Base-by-base conservation (phyloP, 176 grass and related monocot species). In the Cocos nucifera region DNA sequence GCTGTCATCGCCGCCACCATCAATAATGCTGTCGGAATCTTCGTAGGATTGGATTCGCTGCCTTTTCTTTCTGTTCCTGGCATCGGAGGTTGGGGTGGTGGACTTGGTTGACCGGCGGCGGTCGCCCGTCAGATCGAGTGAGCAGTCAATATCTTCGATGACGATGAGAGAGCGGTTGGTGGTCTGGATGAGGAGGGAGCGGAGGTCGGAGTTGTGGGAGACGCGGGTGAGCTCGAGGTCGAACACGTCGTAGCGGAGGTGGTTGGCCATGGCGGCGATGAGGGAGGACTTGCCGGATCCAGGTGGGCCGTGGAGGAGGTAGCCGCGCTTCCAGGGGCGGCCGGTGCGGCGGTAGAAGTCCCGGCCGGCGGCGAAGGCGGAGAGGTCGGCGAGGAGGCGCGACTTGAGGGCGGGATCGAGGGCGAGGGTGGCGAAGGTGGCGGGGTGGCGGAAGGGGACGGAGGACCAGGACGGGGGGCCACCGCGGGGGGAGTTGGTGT, bases 141-240 rank as follows among this genome's bases (percentile, higher is more conserved):
- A 97, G 72, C 93, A 97, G 67, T 97, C 87, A 18, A 98, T 98
- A 70, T 98, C 93, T 79, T 98, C 87, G 61, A 98, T 92, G 56
- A 98, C 87, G 3, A 98, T 88, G 66, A 98, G 58, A 51, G 87
- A 98, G 18, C 87, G 84, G 77, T 92, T 98, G 22, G 72, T 92
- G 17, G 87, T 98, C 70, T 98, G 84, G 57, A 88, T 79, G 51
- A 98, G 84, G 54, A 98, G 82, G 58, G 73, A 69, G 23, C 93
- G 81, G 54, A 98, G 84, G 64, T 88, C 93, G 19, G 81, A 80
- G 67, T 98, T 98, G 69, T 71, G 82, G 61, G 70, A 17, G 5
- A 98, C 79, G 53, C 84, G 87, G 49, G 93, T 92, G 69, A 98
- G 84, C 77, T 98, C 87, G 8, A 98, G 84, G 70, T 98, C 84